Base-by-base conservation (phyloP, 306 rosid species). In the Acacia confusa region DNA sequence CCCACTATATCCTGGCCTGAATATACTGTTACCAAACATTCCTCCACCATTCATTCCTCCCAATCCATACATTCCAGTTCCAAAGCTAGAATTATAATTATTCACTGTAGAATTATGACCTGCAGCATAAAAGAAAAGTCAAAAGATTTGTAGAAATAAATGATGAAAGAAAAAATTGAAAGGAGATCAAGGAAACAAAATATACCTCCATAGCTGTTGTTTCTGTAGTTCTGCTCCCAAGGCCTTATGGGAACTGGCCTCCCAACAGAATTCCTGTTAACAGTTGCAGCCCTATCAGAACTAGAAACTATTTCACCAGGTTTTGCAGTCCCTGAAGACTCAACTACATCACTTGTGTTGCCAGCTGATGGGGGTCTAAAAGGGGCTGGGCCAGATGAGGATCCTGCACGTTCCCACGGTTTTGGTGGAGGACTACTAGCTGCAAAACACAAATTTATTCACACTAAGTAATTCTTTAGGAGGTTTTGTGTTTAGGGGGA, bases 161-260 rank as follows among this genome's bases (percentile, higher is more conserved):
- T 43, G 50, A 81, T 72, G 25, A 70, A 77, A 16, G 34, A 48
- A 72, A 74, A 67, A 24, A 3, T 11, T 32, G 11, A 67, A 84
- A 32, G 66, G 17, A 43, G 28, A 78, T 3, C 9, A 50, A 1
- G 36, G 25, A n/a, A 5, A 11, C 50, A 77, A 45, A 30, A 7
- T 7, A 60, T 44, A 92, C 96, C 98, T 80, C 94, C 98, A 28
- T 89, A 86, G 86, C 55, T 78, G 81, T 3, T 89, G 82, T 50
- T 87, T 70, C 93, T 94, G 77, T 88, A 85, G 76, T 85, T 91
- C 85, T 96, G 98, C 85, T 96, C 97, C 99, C 99, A 96, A 64
- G 98, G 99, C 85, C 99, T 89, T 2, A 94, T 2, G 66, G 99
- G 98, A 82, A 91, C 90, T n/a, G 99, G 90, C 85, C 99, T 84